These are phyloP conservation scores for Trichoderma polysporum DNA, from an alignment of 2,329 filamentous ascomycete genomes.

Conservation along the genomic window DNA sequence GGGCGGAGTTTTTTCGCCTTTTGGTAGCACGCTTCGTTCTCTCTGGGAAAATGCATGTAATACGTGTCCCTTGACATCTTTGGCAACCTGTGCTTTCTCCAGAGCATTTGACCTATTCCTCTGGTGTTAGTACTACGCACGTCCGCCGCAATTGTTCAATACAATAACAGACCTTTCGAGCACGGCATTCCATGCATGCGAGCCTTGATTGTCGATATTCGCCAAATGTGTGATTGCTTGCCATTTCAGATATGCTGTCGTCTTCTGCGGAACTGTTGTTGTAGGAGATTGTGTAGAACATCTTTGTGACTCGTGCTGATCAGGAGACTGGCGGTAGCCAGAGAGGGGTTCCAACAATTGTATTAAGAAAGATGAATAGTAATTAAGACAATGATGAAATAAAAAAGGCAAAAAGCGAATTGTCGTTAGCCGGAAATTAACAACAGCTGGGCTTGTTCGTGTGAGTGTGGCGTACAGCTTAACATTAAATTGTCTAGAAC, in stretches of 20 bases:
- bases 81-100: slow-evolving; percentile 9
- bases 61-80: background rate
- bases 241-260: background rate
- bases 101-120: slow-evolving; percentile 5
- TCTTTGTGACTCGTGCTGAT: background rate
- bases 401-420: background rate
- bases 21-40: slow-evolving; percentile 8
- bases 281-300: slow-evolving; percentile 12
- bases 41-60: slow-evolving; percentile 2
- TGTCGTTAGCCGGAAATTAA: background rate
- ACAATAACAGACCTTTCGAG: background rate
- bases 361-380: background rate
- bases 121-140: background rate
- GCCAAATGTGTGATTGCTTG: slow-evolving; percentile 2
- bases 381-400: background rate
- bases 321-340: background rate
- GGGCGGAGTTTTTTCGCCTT: slow-evolving; percentile 8
- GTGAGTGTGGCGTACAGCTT: background rate
- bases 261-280: background rate
- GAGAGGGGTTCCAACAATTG: background rate
- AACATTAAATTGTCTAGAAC: background rate
- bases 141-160: background rate
- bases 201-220: slow-evolving; percentile 1
- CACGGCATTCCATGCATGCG: slow-evolving; percentile 8
- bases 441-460: background rate